Base-by-base conservation (phyloP, 2,329 filamentous ascomycete species). In the Ophiobolus disseminans region DNA sequence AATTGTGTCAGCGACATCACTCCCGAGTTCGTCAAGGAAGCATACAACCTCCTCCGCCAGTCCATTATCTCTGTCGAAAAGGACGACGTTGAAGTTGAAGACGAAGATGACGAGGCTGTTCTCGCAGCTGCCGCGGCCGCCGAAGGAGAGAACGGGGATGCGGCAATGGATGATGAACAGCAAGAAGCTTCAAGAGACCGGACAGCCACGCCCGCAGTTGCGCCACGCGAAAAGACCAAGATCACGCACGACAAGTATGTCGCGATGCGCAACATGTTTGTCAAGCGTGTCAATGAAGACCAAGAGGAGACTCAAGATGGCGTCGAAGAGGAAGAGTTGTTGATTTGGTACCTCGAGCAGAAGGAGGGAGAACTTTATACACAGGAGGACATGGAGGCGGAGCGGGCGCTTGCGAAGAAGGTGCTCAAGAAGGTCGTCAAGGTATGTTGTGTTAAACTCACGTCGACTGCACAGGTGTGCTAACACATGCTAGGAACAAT, bases 51-150 rank as follows among this genome's bases (percentile, higher is more conserved):
- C 8, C 83, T 99, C 10, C 82, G 91, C 32, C 92, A 97, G 75
- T 94, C 89, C 73, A 99, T 99, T 71, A 97, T 99, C 65, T 94
- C 89, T 1, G 94, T 99, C 20, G 94, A 99, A 75, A 94, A 97
- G 68, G 94, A 99, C 63, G 94, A 99, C 64, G 86, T 99, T 13
- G 93, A 97, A 68, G 87, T 99, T 53, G 91, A 96, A 43, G 91
- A 92, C 5, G 84, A 87, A 5, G 87, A 90, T 3, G 88, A 89
- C 16, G 84, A 85, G 16, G 78, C 77, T 53, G 79, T 80, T 52
- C 72, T 76, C 48, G 80, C 75, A 34, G 76, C 68, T 11, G 80
- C 81, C 2, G 82, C 81, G 2, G 79, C 80, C 31, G 79, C 73
- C 0, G 75, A 73, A 26, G 68, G 65, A 21, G 77, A 63, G 28